Percentiles rank a stretch among this genome's conserved stretches.
phyloP scores from a whole-genome alignment of 495 filamentous ascomycete species.

The Saxispiralis lemnorum region DNA sequence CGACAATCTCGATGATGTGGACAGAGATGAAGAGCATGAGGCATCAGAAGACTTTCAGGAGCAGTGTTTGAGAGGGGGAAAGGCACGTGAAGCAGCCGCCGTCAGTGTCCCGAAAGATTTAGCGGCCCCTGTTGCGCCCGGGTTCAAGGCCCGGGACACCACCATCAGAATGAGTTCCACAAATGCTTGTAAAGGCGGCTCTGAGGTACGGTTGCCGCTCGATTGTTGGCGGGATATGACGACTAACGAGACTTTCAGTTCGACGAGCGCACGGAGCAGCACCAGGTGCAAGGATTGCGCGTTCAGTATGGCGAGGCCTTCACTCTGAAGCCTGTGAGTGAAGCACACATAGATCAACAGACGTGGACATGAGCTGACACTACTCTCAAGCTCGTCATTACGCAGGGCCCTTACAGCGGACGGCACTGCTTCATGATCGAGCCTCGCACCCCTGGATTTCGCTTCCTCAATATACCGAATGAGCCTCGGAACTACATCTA shows the following conservation, averaged over 20 bases:
- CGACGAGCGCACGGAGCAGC: background rate
- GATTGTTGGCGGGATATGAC: too few species aligned
- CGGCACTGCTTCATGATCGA: slow-evolving; percentile 7
- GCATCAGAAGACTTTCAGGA: background rate
- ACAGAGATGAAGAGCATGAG: background rate
- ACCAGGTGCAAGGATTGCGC: background rate
- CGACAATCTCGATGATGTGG: background rate
- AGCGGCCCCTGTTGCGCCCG: too few species aligned
- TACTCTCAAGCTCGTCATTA: slow-evolving; percentile 7
- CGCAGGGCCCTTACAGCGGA: slow-evolving; percentile 7
- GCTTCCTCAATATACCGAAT: slow-evolving; percentile 9
- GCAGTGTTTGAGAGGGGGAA: background rate
- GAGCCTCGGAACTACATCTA: slow-evolving; percentile 12
- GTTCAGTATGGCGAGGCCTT: slow-evolving; percentile 3
- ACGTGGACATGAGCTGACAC: background rate
- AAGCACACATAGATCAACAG: background rate
- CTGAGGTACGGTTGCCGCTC: too few species aligned
- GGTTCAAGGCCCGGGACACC: too few species aligned
- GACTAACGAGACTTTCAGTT: background rate
- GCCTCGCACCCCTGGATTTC: slow-evolving; percentile 4
- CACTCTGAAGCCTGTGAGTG: slow-evolving; percentile 8
- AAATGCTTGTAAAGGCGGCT: too few species aligned
- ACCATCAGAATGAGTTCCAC: too few species aligned
- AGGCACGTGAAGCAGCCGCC: background rate
- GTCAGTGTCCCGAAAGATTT: background rate